phyloP scores from a whole-genome alignment of 257 asterid genomes.

The Osmanthus fragrans region DNA sequence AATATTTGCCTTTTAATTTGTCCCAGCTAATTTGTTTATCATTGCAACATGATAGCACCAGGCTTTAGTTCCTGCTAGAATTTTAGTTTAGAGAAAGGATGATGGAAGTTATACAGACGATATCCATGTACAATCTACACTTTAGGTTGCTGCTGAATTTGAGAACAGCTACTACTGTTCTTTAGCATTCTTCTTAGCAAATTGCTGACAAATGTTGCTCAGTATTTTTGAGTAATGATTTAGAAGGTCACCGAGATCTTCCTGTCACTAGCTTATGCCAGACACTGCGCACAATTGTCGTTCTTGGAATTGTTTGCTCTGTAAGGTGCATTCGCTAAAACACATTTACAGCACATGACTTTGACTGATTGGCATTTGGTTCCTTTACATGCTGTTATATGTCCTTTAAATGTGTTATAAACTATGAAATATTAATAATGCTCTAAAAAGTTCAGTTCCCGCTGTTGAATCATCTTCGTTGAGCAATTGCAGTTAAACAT shows the following conservation, averaged over 20 bases:
- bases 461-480: conserved; percentile 2
- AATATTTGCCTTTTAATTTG: neutral
- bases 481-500: conserved; percentile 1
- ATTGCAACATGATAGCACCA: neutral
- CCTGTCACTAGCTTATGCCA: neutral
- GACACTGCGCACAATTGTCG: neutral
- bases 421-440: neutral
- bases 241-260: neutral
- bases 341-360: neutral
- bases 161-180: neutral
- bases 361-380: neutral
- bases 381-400: neutral
- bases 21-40: neutral
- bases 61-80: neutral
- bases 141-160: neutral
- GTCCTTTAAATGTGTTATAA: neutral
- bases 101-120: neutral
- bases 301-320: neutral
- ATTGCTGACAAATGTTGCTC: neutral
- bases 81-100: neutral
- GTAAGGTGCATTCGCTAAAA: neutral
- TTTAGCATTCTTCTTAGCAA: neutral
- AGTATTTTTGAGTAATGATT: neutral
- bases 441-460: neutral
- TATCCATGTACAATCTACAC: neutral